phyloP scores from a whole-genome alignment of 2,329 filamentous ascomycete genomes.

The Nemania bipapillata region DNA sequence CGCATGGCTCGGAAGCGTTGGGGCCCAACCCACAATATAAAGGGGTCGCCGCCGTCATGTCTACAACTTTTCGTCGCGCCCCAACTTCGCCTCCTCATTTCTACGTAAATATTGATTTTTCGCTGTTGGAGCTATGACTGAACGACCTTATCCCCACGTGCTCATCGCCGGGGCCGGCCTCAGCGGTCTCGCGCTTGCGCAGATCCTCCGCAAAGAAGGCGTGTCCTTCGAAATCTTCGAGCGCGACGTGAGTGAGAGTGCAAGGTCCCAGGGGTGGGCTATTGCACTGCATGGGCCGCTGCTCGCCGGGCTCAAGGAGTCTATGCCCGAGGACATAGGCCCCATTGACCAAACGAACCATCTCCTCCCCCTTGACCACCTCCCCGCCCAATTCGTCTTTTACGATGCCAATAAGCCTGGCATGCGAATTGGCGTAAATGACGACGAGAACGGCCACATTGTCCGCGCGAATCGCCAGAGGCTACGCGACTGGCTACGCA shows the following conservation, averaged over 20 bases:
- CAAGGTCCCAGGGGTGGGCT: conserved; percentile 36
- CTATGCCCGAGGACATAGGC: background rate
- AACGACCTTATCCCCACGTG: conserved; percentile 26
- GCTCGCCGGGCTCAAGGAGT: background rate
- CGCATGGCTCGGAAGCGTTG: background rate
- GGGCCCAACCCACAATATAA: background rate
- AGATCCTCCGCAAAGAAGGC: conserved; percentile 32
- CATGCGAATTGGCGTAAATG: conserved; percentile 1
- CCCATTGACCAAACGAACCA: conserved; percentile 25
- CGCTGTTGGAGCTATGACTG: background rate
- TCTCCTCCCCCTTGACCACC: conserved; percentile 1
- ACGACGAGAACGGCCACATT: background rate
- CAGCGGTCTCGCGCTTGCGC: conserved; percentile 36
- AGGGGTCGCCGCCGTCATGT: background rate
- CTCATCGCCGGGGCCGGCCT: conserved; percentile 38
- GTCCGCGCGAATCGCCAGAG: conserved; percentile 38
- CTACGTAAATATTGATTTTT: background rate
- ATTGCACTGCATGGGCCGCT: conserved; percentile 24
- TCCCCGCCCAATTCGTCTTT: conserved; percentile 4
- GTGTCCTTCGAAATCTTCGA: conserved; percentile 39
- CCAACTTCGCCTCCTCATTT: background rate
- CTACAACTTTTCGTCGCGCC: background rate
- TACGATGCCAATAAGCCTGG: conserved; percentile 4
- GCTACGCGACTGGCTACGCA: conserved; percentile 10
- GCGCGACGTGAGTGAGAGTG: conserved; percentile 21